Evolutionary conservation across 345 rosid genomes (phyloP), one percentile per base, ranked within the genome.

Genomic region (Combretum micranthum): DNA sequence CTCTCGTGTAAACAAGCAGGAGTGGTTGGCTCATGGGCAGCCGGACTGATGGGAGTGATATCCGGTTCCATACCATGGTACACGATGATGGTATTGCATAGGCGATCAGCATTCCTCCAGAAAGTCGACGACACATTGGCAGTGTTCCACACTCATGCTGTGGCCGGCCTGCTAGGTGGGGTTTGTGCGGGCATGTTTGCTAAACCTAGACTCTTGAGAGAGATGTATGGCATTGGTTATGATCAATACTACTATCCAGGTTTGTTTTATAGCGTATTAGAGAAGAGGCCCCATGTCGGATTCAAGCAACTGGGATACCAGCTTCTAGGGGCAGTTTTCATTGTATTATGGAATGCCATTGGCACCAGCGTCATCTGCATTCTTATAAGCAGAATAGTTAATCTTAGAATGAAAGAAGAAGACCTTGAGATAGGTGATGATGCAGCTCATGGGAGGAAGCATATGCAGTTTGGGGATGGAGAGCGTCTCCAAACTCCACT

Each of bases 101-200:
- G 49, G 63, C 75, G 60, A 68, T 70, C 52, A 8, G 81, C 75
- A 4, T 75, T 84, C 74, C 77, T 81, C 62, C 86, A 78, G 54
- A 78, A 73, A 12, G 84, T 84, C 22, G 90, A 84, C 39, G 90
- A 81, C 60, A 81, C 86, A 16, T 59, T 78, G 42, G 83, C 75
- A 5, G 86, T 78, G 13, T 81, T 84, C 62, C 86, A 84, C 72
- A 81, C 84, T 2, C 90, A 84, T 3, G 90, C 84, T 0, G 86
- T 78, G 56, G 84, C 90, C 0, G 86, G 83, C 13, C 4, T 77
- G 56, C 55, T 83, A 2, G 86, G 90, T 11, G 86, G 84, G 5
- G 14, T 78, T 42, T 73, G 78, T 25, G 76, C 84, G 0, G 83
- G 90, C 20, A 4, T 76, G 47, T 59, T 78, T 2, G 86, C 81